Conservation (phyloP, 257 asterid species). For the Vinca minor region DNA sequence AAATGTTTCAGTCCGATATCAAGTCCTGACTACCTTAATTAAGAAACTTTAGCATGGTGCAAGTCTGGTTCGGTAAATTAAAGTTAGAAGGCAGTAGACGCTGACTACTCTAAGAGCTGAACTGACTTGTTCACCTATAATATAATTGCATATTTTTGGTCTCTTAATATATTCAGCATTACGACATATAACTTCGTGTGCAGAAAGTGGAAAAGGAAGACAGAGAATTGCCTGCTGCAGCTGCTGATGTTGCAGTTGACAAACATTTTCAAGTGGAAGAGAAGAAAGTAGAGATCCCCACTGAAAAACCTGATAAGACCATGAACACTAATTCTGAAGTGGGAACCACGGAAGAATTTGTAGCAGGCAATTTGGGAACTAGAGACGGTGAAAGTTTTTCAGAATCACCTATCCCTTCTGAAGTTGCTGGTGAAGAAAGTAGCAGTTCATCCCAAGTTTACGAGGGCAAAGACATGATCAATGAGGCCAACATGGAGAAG, state of each 20-base stretch:
- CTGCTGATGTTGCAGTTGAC: not conserved
- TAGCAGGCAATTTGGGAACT: constrained; percentile 8
- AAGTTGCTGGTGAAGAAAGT: constrained; percentile 14
- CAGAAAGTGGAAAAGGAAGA: constrained; percentile 4
- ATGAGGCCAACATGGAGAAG: constrained; percentile 4
- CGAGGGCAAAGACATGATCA: not conserved
- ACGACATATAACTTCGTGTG: not conserved
- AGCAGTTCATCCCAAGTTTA: constrained; percentile 6
- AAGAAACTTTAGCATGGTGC: not conserved
- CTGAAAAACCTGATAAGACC: constrained; percentile 3
- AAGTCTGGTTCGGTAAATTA: not conserved
- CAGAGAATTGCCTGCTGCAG: not conserved
- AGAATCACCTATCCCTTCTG: constrained; percentile 13
- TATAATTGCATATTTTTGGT: not conserved
- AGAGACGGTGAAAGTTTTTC: constrained; percentile 1
- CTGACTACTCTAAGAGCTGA: not conserved
- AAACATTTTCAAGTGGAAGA: not conserved
- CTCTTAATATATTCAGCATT: not conserved
- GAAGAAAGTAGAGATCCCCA: not conserved
- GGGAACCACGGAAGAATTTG: not conserved
- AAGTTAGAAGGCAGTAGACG: not conserved
- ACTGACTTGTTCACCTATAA: not conserved
- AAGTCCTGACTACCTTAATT: not conserved
- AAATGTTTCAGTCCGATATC: not conserved
- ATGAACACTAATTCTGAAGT: not conserved